Base-by-base conservation (phyloP, 202 grass and related monocot species). In the Dendrocalamus latiflorus region DNA sequence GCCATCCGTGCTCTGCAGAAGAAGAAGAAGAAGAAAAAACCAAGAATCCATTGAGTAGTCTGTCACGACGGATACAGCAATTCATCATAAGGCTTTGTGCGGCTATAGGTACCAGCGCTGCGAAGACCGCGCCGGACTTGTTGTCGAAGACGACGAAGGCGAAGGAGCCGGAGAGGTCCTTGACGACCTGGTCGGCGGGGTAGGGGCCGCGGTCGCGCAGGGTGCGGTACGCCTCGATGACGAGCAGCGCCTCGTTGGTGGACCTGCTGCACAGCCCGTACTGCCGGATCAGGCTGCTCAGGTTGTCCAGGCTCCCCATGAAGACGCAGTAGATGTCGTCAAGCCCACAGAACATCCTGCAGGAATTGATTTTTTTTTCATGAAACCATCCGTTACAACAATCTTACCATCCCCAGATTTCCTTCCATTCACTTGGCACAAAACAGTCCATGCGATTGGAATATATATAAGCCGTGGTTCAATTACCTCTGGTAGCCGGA, bases 141-240 rank as follows among this genome's bases (percentile, higher is more conserved):
- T n/a, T n/a, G n/a, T n/a, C n/a, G n/a, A n/a, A n/a, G n/a, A n/a
- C n/a, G n/a, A n/a, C n/a, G n/a, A 98, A 98, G 71, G 93, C 93
- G 61, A 93, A 98, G 39, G 91, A 87, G 9, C 96, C 96, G 1
- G 74, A 72, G 15, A 98, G 83, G 83, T 95, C 93, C 91, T 98
- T 95, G 59, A 98, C 69, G 39, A 95, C 96, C 89, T 98, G 93
- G 93, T 93, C n/a, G n/a, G n/a, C n/a, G n/a, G n/a, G n/a, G n/a
- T n/a, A n/a, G n/a, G n/a, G n/a, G n/a, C n/a, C n/a, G 4, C 96
- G 83, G 90, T 98, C 96, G 75, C 96, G 91, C 9, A 98, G 91
- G 3, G 96, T 98, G 50, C 96, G 89, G 93, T 95, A 98, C 10
- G 89, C 91, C 78, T 98, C 91, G 83, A 93, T 95, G 6, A 98